Evolutionary conservation across 805 yeast genomes (phyloP).

Genomic region (Scheffersomyces lignosus): DNA sequence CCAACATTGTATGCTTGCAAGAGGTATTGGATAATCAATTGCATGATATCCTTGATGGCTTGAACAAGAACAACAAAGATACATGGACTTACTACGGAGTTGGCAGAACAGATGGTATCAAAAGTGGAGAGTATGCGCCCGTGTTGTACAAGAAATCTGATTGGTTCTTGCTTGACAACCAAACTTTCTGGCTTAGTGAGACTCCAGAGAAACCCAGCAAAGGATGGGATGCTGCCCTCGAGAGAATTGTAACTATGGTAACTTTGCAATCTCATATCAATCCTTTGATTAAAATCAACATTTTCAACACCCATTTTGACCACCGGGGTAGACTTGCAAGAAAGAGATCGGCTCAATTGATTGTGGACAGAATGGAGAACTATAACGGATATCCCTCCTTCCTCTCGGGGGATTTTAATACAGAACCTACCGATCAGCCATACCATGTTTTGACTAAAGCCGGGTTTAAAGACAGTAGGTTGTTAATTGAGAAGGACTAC

Average conservation of each 20-base stretch:
- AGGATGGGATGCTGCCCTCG: slow-evolving; percentile 47
- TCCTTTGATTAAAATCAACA: slow-evolving; percentile 27
- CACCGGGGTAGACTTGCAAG: slow-evolving; percentile 40
- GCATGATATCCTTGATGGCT: slow-evolving; percentile 25
- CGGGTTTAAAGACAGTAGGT: slow-evolving; percentile 41
- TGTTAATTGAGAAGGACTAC: slow-evolving; percentile 20
- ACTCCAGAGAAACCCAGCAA: slow-evolving; percentile 37
- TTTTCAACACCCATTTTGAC: slow-evolving; percentile 45
- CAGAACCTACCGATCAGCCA: slow-evolving; percentile 42
- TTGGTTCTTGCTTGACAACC: slow-evolving; percentile 29
- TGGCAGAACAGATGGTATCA: slow-evolving; percentile 33
- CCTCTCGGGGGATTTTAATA: slow-evolving; percentile 44
- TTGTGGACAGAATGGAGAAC: slow-evolving; percentile 38
- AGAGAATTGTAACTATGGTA: slow-evolving; percentile 41
- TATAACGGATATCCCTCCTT: slow-evolving; percentile 36
- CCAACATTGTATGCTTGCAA: slow-evolving; percentile 42
- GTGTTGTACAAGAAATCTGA: slow-evolving; percentile 31
- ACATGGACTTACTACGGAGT: slow-evolving; percentile 40
- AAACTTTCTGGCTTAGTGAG: slow-evolving; percentile 42
- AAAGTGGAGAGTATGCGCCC: slow-evolving; percentile 37
- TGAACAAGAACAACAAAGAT: slow-evolving; percentile 27
- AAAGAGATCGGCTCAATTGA: slow-evolving; percentile 32
- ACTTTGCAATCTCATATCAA: slow-evolving; percentile 30
- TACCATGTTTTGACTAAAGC: slow-evolving; percentile 35
- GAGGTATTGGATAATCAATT: slow-evolving; percentile 39